Evolutionary conservation across 2,329 filamentous ascomycete genomes (phyloP), one percentile per base, ranked within the genome.

Genomic region (Alternaria dauci): DNA sequence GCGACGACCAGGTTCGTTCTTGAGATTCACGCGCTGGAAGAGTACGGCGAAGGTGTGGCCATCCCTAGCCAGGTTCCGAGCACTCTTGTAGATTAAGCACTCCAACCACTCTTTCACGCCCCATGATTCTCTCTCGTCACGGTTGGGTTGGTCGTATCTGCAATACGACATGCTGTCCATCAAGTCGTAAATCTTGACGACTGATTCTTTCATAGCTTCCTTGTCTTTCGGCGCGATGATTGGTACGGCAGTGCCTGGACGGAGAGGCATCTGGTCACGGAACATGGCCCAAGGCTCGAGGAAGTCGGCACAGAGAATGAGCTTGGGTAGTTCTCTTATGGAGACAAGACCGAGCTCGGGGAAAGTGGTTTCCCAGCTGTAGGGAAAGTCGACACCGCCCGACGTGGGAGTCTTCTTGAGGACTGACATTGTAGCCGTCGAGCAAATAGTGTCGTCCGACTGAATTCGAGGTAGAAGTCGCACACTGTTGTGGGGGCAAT

Each of bases 91-190:
- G 6, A 62, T 16, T 5, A 59, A 16, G 25, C 60, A 62, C 5
- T 47, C 39, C 14, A 47, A 4, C 26, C 39, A 34, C 14, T 55
- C 25, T 4, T 4, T 5, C 7, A 12, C 6, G 16, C 28, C 42
- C 55, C 44, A 62, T 14, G 7, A 9, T 8, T 23, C 20, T 11
- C 47, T 39, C n/a, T 57, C 34, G 16, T 20, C 20, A 20, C n/a
- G n/a, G 1, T 36, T 55, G 16, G 60, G 56, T 7, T 55, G 38
- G 36, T 62, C 52, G 56, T 55, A 56, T 14, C 30, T 36, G 18
- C 26, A 55, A 16, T 41, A 34, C 3, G 30, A 20, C 56, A 62
- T 59, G 28, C 16, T 18, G 32, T 62, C 56, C 60, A 62, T 62
- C n/a, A 20, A 20, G 30, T 52, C 30, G 26, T 62, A 62, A 11